A percentile compares a stretch with the other conserved stretches of the same genome.
Evolutionary conservation across 2,329 filamentous ascomycete species (phyloP).

Genomic region (Fusarium sp.): DNA sequence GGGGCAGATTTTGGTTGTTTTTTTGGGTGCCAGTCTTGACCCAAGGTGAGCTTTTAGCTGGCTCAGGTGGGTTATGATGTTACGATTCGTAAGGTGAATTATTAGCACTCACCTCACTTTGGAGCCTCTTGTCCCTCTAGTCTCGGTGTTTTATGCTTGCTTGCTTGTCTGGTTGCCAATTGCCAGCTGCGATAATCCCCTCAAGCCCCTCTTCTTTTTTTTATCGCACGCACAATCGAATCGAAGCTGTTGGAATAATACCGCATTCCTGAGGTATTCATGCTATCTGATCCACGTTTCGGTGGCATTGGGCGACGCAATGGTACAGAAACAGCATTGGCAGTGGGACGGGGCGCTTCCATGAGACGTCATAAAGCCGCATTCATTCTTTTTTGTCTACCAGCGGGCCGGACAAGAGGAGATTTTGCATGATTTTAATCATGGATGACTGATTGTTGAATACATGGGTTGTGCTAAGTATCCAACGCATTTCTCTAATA

Average conservation of each 20-base stretch:
- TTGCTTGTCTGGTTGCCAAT: neutral
- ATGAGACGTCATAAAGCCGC: constrained; percentile 33
- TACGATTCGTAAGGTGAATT: constrained; percentile 33
- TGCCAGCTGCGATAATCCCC: constrained; percentile 12
- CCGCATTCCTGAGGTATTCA: constrained; percentile 19
- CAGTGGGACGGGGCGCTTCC: constrained; percentile 22
- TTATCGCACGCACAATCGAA: constrained; percentile 22
- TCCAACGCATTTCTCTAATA: neutral
- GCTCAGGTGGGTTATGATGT: constrained; percentile 24
- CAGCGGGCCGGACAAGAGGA: constrained; percentile 3
- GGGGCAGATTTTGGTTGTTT: constrained; percentile 16
- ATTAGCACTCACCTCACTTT: constrained; percentile 34
- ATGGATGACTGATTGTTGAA: neutral
- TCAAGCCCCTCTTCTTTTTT: constrained; percentile 25
- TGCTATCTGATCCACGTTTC: constrained; percentile 27
- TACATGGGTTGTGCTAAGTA: neutral
- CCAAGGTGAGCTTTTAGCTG: constrained; percentile 28
- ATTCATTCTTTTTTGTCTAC: constrained; percentile 9
- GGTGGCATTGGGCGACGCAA: constrained; percentile 31
- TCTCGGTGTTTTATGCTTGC: constrained; percentile 38
- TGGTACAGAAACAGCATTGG: constrained; percentile 7
- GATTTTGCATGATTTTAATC: neutral
- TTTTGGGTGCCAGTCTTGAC: neutral
- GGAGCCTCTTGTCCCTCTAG: constrained; percentile 13
- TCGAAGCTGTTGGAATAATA: constrained; percentile 32